These are phyloP conservation scores for Gracilaria domingensis DNA, from an alignment of 23 red algal genomes.

Conservation along the genomic window DNA sequence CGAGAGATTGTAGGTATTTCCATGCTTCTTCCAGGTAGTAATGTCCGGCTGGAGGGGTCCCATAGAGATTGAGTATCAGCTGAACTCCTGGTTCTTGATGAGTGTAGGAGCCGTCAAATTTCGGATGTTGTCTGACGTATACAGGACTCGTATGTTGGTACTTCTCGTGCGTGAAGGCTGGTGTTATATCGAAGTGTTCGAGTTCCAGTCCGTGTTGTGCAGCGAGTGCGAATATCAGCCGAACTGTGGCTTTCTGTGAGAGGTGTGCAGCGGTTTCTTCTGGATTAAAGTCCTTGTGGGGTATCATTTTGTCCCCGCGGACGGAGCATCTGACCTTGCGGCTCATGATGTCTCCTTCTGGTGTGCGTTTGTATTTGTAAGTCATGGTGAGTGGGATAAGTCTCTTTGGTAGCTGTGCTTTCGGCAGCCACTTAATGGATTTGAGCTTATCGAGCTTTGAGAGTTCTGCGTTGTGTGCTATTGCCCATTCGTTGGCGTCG, in stretches of 20 bases:
- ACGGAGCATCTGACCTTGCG: conserved; percentile 14
- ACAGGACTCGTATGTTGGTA: neutral
- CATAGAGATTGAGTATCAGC: conserved; percentile 16
- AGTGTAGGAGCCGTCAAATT: neutral
- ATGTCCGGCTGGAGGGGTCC: neutral
- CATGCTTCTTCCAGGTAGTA: too few species aligned
- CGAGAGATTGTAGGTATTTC: too few species aligned
- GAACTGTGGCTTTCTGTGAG: conserved; percentile 6
- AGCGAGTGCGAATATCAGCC: conserved; percentile 19
- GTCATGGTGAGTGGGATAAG: conserved; percentile 14
- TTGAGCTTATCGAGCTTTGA: neutral
- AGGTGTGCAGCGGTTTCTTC: conserved; percentile 14
- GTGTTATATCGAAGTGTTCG: conserved; percentile 16
- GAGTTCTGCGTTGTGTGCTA: conserved; percentile 28
- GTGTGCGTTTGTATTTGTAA: conserved; percentile 5
- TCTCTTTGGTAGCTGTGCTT: neutral
- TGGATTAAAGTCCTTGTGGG: conserved; percentile 6
- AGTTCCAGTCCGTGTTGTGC: neutral
- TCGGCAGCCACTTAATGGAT: conserved; percentile 19
- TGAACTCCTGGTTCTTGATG: neutral
- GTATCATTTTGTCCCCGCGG: too few species aligned
- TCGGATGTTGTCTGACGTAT: conserved; percentile 20
- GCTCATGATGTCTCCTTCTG: neutral
- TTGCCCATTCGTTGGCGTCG: neutral
- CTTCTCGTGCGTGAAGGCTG: too few species aligned